These are phyloP conservation scores for Multifurca ochricompacta DNA, from an alignment of 768 basidiomycete genomes.

Conservation along the genomic window DNA sequence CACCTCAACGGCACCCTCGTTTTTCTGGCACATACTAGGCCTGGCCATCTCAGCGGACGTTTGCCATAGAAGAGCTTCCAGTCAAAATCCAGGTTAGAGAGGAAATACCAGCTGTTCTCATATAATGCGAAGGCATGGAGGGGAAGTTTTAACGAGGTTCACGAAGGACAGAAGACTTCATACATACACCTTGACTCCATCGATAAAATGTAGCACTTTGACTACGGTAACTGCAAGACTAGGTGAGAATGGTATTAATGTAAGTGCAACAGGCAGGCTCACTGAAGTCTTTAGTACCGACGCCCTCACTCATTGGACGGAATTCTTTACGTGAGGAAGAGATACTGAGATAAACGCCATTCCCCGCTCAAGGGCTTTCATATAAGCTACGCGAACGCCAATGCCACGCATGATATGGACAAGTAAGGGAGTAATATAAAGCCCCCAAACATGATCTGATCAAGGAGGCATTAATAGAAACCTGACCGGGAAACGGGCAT, in stretches of 20 bases:
- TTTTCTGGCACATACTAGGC: conserved; percentile 1
- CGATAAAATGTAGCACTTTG: conserved; percentile 8
- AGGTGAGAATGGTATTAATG: neutral
- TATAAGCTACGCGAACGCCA: neutral
- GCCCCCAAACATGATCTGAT: neutral
- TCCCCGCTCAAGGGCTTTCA: neutral
- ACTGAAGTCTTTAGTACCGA: neutral
- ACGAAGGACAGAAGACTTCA: neutral
- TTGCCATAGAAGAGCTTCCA: conserved; percentile 1
- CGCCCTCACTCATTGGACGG: neutral
- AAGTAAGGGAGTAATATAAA: neutral
- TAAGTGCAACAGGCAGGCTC: neutral
- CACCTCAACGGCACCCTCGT: neutral
- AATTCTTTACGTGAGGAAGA: neutral
- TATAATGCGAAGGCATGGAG: neutral
- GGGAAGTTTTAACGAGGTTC: neutral
- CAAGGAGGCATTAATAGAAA: neutral
- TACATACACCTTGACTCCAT: conserved; percentile 10
- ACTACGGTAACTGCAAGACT: conserved; percentile 4
- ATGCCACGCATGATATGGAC: neutral
- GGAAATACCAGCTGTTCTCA: conserved; percentile 1
- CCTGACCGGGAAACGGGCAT: neutral
- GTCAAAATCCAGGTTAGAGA: conserved; percentile 13
- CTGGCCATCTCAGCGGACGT: neutral
- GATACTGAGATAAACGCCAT: neutral